Evolutionary conservation across 805 yeast genomes (phyloP), one percentile per base, ranked within the genome.

Genomic region (Spathaspora arborariae): DNA sequence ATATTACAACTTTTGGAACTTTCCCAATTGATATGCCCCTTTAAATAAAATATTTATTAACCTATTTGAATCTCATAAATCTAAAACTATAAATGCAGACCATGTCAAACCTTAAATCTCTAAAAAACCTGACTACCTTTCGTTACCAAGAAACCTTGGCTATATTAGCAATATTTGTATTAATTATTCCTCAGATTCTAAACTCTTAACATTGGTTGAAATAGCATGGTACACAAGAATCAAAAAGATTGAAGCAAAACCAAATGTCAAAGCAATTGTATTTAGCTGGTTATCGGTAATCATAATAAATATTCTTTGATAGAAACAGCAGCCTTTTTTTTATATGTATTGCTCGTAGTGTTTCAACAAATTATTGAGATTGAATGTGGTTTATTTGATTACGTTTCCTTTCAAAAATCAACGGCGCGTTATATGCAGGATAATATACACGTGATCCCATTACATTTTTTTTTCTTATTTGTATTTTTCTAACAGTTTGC

Each of bases 231-330:
- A 91, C 2, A 84, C 70, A 39, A 87, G 67, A 34, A 90, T 85
- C 55, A 91, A 73, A 2, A 81, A 75, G 63, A 89, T 76, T 51
- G 94, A 81, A 5, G 80, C 60, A 46, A 89, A 63, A 4, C 97
- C 97, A 54, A 86, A 84, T 10, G 80, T 65, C 40, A 88, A 75
- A 43, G 88, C 95, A 39, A 88, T 69, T 42, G 79, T 68, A 63
- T 90, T 81, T 62, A 91, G 77, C 65, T 89, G 94, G 46, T 72
- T 73, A 74, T 91, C 97, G 13, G 88, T 74, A 58, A 91, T 90
- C 97, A 91, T 91, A 41, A 15, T 53, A 41, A 19, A 18, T 9
- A 13, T 3, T 24, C 27, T 15, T 30, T 10, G n/a, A 15, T 6
- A 13, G n/a, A 3, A 9, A 30, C 35, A 30, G 35, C 35, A 3